Percentiles rank a stretch among this genome's conserved stretches.
Evolutionary conservation across 1,284 basidiomycete species (phyloP).

Genomic region (Cryptococcus sp.): DNA sequence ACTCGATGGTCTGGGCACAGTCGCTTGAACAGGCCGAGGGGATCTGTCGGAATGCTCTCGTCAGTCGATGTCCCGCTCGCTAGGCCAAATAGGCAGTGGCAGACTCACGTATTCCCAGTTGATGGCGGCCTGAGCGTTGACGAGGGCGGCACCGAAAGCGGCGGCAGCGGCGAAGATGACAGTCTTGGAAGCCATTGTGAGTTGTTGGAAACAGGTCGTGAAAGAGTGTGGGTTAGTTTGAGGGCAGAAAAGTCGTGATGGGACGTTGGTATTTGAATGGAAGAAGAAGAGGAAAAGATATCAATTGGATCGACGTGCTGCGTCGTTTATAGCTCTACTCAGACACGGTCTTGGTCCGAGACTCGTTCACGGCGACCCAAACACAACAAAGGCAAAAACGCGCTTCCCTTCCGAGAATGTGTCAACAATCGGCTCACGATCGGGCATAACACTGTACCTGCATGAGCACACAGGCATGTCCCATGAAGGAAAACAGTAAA

Average conservation of each 20-base stretch:
- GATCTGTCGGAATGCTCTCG: slow-evolving; percentile 26
- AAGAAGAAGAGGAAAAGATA: slow-evolving; percentile 3
- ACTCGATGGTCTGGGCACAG: slow-evolving; percentile 42
- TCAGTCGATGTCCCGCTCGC: background rate
- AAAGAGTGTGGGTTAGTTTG: slow-evolving; percentile 8
- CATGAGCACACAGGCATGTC: no score
- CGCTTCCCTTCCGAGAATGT: background rate
- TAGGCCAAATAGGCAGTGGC: background rate
- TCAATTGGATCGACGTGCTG: background rate
- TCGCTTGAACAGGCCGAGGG: slow-evolving; percentile 40
- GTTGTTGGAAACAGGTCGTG: slow-evolving; percentile 7
- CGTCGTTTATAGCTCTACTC: no score
- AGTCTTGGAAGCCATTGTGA: slow-evolving; percentile 34
- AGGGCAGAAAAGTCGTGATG: slow-evolving; percentile 1
- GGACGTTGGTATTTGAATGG: slow-evolving; percentile 1
- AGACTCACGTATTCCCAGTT: slow-evolving; percentile 42
- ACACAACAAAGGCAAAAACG: background rate
- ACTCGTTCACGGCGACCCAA: background rate
- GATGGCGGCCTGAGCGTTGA: slow-evolving; percentile 45
- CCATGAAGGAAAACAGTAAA: no score
- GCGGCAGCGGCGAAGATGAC: slow-evolving; percentile 35
- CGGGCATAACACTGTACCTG: no score
- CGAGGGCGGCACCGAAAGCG: slow-evolving; percentile 31
- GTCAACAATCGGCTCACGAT: no score
- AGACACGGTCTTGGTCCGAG: background rate